Evolutionary conservation across 208 protist species (phyloP), one percentile per base, ranked within the genome.

Genomic region (Entamoeba dispar): DNA sequence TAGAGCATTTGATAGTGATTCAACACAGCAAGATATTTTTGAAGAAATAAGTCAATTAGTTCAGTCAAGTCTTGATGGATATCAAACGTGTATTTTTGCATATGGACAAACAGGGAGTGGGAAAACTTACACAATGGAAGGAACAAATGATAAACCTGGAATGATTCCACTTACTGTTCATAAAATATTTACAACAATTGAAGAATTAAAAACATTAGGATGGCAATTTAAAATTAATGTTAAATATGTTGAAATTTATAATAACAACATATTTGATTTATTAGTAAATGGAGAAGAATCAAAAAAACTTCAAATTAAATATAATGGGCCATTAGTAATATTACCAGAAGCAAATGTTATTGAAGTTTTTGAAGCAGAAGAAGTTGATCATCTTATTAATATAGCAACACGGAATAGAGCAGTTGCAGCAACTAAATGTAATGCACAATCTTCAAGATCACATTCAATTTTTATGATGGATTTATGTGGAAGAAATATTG

Each of bases 21-120:
- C 94, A 19, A 94, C 93, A 7, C 96, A 97, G 92, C 94, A 91
- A 50, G 94, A 96, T 55, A 95, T 98, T 3, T 98, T 98, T 94
- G 61, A 93, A 27, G 96, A 98, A 91, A 94, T 97, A 3, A 93
- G 93, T 7, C 96, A 94, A 34, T 93, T 97, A 8, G 96, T 97
- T 8, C 96, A 97, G 91, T 95, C 94, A 47, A 95, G 96, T 22
- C 90, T 97, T n/a, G 97, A 98, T 93, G 97, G 97, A 1, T 97
- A 95, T 93, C 95, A 96, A 38, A 94, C 95, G 14, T 97, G 94
- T 92, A 96, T 98, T 31, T 97, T 98, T 91, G 96, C 96, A 6
- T 98, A 98, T 94, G 97, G 97, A 14, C 96, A 97, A 77, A 98
- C 97, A 14, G 97, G 97, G n/a, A 94, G 93, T 19, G 97, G 97